Conservation (phyloP, 2,329 filamentous ascomycete genomes). For the Amylocarpus encephaloides region DNA sequence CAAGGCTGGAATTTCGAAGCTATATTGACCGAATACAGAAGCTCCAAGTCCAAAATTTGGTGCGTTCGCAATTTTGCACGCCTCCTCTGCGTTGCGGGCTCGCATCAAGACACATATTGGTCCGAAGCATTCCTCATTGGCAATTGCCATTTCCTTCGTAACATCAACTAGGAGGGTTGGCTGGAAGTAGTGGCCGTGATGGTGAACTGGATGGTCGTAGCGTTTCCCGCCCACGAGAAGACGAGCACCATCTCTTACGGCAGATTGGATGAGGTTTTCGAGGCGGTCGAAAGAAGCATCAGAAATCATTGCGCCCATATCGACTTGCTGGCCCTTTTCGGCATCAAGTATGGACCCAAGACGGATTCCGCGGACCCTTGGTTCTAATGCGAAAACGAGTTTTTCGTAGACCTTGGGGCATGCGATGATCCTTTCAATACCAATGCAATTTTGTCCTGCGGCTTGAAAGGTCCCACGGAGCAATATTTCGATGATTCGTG, state of each 20-base stretch:
- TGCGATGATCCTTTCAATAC: conserved; percentile 87
- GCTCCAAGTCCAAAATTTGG: conserved; percentile 82
- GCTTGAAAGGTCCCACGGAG: conserved; percentile 93
- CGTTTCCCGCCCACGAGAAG: conserved; percentile 75
- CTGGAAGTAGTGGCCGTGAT: conserved; percentile 81
- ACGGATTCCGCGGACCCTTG: conserved; percentile 67
- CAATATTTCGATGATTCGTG: conserved; percentile 71
- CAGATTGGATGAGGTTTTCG: conserved; percentile 69
- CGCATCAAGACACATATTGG: conserved; percentile 84
- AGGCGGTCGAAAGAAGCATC: conserved; percentile 67
- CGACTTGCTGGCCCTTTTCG: conserved; percentile 47
- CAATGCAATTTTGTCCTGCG: conserved; percentile 95
- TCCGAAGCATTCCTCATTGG: conserved; percentile 86
- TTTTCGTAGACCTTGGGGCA: conserved; percentile 68
- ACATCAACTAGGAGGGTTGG: conserved; percentile 92
- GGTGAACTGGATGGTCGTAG: conserved; percentile 64
- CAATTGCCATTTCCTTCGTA: conserved; percentile 76
- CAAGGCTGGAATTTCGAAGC: conserved; percentile 55
- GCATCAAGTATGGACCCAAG: conserved; percentile 62
- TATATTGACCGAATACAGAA: conserved; percentile 73
- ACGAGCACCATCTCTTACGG: conserved; percentile 70
- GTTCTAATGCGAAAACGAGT: conserved; percentile 63
- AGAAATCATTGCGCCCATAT: conserved; percentile 89
- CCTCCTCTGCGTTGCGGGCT: conserved; percentile 54
- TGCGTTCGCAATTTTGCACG: conserved; percentile 75